phyloP scores from a whole-genome alignment of 106 monocot genomes.

The Allium fistulosum region DNA sequence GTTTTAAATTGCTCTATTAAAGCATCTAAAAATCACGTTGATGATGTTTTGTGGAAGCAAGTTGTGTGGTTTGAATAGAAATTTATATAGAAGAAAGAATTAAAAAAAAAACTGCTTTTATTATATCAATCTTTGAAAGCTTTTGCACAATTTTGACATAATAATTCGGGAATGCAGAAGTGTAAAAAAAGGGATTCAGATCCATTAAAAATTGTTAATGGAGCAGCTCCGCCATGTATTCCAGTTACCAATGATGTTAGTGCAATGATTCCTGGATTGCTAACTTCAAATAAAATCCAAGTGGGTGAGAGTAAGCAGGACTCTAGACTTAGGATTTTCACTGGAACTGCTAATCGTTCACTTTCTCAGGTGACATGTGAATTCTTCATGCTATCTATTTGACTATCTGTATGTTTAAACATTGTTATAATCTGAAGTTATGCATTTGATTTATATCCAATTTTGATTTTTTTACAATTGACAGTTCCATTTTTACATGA shows the following conservation, averaged over 20 bases:
- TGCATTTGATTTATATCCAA: neutral
- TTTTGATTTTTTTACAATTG: neutral
- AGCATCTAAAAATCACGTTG: too few relatives aligned
- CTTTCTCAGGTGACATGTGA: slow-evolving; percentile 47
- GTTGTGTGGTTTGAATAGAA: too few relatives aligned
- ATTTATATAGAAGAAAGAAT: too few relatives aligned
- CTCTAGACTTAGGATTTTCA: slow-evolving; percentile 61
- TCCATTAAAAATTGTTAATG: slow-evolving; percentile 41
- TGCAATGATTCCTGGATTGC: slow-evolving; percentile 14
- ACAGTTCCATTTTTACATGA: neutral
- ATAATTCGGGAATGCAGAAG: too few relatives aligned
- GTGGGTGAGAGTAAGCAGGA: slow-evolving; percentile 3
- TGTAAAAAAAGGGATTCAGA: slow-evolving; percentile 6
- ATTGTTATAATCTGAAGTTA: neutral
- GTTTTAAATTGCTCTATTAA: too few relatives aligned
- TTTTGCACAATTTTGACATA: too few relatives aligned
- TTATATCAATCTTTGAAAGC: too few relatives aligned
- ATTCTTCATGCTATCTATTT: neutral
- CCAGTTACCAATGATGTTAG: slow-evolving; percentile 28
- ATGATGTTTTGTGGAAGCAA: too few relatives aligned
- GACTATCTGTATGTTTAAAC: neutral
- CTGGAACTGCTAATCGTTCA: slow-evolving; percentile 65
- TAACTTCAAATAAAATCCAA: slow-evolving; percentile 13
- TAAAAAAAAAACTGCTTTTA: too few relatives aligned
- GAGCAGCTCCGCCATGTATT: slow-evolving; percentile 24